Evolutionary conservation across 1,284 basidiomycete genomes (phyloP).

Genomic region (Xerocomus minutiporus): DNA sequence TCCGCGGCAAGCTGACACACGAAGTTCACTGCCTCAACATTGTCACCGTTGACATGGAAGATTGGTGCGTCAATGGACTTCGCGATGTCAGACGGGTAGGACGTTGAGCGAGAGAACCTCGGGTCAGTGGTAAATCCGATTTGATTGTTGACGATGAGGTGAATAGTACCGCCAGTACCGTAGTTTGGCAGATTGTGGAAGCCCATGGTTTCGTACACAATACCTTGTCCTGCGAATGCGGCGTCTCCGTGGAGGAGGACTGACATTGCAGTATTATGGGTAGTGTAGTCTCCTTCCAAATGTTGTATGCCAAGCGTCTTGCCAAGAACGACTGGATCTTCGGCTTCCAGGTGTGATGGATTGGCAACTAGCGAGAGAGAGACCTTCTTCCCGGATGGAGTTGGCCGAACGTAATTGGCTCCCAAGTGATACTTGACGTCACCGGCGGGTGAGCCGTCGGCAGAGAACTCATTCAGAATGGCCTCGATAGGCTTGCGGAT

Average conservation of each 20-base stretch:
- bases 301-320: conserved; percentile 97
- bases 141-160: conserved; percentile 99
- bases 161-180: conserved; percentile 97
- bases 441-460: conserved; percentile 80
- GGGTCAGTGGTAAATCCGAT: conserved; percentile 99
- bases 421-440: conserved; percentile 99
- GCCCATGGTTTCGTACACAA: conserved; percentile 99
- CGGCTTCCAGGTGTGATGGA: conserved; percentile 96
- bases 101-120: conserved; percentile 94
- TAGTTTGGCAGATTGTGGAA: conserved; percentile 95
- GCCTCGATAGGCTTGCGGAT: conserved; percentile 98
- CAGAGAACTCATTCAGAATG: conserved; percentile 95
- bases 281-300: conserved; percentile 82
- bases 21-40: conserved; percentile 96
- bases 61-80: conserved; percentile 98
- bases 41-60: conserved; percentile 99
- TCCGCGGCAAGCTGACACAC: conserved; percentile 98
- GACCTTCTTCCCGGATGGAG: conserved; percentile 97
- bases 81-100: conserved; percentile 98
- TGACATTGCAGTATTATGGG: conserved; percentile 83
- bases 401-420: conserved; percentile 98
- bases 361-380: conserved; percentile 97
- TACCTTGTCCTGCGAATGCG: conserved; percentile 96
- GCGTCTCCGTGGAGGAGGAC: conserved; percentile 98
- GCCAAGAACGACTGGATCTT: conserved; percentile 95